phyloP scores from a whole-genome alignment of 805 yeast species.

The Sugiyamaella floridensis region DNA sequence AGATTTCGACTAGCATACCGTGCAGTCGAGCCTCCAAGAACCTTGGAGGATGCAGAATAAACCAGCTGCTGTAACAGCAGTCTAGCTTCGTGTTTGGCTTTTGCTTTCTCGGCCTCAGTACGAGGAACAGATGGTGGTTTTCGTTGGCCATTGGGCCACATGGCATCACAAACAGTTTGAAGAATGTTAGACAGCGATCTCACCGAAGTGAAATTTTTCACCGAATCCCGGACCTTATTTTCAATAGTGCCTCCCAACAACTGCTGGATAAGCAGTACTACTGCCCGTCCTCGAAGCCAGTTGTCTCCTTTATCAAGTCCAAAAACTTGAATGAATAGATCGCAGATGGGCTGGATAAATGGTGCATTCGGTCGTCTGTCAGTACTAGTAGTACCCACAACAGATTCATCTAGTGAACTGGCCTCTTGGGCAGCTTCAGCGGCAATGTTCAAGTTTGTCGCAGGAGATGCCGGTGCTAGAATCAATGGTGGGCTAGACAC shows the following conservation, averaged over 20 bases:
- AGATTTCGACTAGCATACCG: constrained; percentile 52
- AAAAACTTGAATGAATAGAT: constrained; percentile 62
- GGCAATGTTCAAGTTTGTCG: background rate
- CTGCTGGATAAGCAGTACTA: constrained; percentile 75
- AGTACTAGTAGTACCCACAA: background rate
- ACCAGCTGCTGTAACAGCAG: constrained; percentile 50
- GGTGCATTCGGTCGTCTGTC: constrained; percentile 31
- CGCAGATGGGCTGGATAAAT: constrained; percentile 78
- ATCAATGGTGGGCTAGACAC: background rate
- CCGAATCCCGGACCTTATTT: constrained; percentile 41
- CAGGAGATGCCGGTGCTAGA: background rate
- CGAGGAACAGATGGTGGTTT: constrained; percentile 30
- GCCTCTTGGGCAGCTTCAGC: constrained; percentile 5
- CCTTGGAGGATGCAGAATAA: constrained; percentile 57
- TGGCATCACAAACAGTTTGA: constrained; percentile 23
- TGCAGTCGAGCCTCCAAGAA: constrained; percentile 66
- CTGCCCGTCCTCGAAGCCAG: constrained; percentile 82
- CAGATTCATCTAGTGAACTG: constrained; percentile 3
- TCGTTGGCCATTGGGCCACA: constrained; percentile 52
- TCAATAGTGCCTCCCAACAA: constrained; percentile 84
- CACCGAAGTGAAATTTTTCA: constrained; percentile 30
- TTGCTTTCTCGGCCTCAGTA: constrained; percentile 43
- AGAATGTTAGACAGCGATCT: constrained; percentile 15
- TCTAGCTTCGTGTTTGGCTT: constrained; percentile 52
- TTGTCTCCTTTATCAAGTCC: constrained; percentile 55